Conservation (phyloP, 2,329 filamentous ascomycete genomes). For the Rutstroemia sp. region DNA sequence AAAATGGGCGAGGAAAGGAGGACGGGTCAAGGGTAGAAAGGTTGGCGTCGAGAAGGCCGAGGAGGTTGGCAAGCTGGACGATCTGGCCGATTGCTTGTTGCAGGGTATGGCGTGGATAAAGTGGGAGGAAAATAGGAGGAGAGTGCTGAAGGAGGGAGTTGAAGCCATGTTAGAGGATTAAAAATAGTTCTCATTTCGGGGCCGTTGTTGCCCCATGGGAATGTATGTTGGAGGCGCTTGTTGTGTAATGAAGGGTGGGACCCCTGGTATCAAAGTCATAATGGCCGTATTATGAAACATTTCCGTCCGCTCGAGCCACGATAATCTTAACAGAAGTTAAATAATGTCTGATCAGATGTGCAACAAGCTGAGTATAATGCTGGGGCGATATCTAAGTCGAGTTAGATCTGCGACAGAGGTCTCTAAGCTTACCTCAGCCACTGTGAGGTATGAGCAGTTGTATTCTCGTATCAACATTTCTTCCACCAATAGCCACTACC, state of each 20-base stretch:
- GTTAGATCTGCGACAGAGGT: not conserved
- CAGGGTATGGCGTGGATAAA: slow-evolving; percentile 71
- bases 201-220: no score
- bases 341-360: not conserved
- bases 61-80: slow-evolving; percentile 59
- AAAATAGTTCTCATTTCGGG: not conserved
- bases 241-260: no score
- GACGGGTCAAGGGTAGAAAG: slow-evolving; percentile 24
- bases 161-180: slow-evolving; percentile 24
- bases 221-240: no score
- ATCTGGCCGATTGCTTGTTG: slow-evolving; percentile 71
- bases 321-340: not conserved
- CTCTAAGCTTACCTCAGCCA: not conserved
- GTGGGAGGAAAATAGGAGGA: slow-evolving; percentile 58
- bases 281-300: not conserved
- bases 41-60: slow-evolving; percentile 10
- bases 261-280: not conserved
- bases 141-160: slow-evolving; percentile 28
- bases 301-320: not conserved
- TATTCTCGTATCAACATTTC: not conserved
- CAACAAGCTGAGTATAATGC: not conserved
- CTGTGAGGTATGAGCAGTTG: not conserved
- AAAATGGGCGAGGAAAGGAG: slow-evolving; percentile 26
- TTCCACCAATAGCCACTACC: not conserved
- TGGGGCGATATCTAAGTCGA: not conserved